Conservation (phyloP, 2,329 filamentous ascomycete species). For the Colletotrichum simmondsii region DNA sequence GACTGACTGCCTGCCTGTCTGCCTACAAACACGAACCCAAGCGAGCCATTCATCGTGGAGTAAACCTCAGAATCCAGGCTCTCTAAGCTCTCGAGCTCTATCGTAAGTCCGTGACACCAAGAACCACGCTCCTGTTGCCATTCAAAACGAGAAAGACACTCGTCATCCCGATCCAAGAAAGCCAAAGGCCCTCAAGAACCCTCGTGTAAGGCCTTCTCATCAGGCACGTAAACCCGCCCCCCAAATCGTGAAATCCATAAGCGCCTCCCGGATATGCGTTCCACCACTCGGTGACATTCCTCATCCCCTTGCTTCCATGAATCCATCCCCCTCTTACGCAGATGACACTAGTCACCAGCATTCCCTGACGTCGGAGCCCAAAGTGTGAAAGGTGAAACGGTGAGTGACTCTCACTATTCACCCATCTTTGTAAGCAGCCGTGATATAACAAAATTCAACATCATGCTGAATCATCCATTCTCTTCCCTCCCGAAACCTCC, state of each 20-base stretch:
- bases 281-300: background rate
- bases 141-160: background rate
- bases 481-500: background rate
- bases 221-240: background rate
- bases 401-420: background rate
- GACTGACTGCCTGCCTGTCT: background rate
- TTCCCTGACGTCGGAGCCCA: background rate
- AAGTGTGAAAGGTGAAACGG: background rate
- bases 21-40: background rate
- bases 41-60: background rate
- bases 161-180: background rate
- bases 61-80: background rate
- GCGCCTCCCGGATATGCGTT: background rate
- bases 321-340: background rate
- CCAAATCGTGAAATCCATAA: background rate
- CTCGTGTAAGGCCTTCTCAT: background rate
- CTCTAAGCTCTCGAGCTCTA: too few relatives aligned
- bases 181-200: background rate
- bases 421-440: background rate
- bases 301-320: background rate
- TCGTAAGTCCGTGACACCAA: background rate
- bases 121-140: too few relatives aligned
- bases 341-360: background rate
- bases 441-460: background rate
- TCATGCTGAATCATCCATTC: background rate